phyloP scores from a whole-genome alignment of 805 yeast species.

The Saccharomycopsis amapae region DNA sequence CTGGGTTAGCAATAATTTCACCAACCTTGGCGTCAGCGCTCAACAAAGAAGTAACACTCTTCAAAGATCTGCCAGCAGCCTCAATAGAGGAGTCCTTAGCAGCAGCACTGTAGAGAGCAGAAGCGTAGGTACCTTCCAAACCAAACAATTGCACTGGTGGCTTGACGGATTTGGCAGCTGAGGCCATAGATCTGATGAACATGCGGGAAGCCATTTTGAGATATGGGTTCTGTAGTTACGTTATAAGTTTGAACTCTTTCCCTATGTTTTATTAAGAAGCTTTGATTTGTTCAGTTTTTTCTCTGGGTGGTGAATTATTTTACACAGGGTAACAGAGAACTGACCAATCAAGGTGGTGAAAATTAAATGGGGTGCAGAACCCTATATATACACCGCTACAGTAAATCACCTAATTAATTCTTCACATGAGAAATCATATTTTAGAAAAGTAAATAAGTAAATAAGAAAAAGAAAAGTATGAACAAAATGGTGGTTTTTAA shows the following conservation, averaged over 20 bases:
- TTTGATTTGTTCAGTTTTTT: neutral
- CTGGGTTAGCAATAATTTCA: conserved; percentile 69
- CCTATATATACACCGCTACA: no score
- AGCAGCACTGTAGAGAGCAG: conserved; percentile 89
- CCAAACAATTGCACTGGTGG: conserved; percentile 95
- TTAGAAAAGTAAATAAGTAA: neutral
- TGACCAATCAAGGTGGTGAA: neutral
- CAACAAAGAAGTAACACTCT: conserved; percentile 47
- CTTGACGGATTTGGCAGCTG: conserved; percentile 57
- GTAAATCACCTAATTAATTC: neutral
- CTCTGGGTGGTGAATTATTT: neutral
- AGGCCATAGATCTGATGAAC: conserved; percentile 65
- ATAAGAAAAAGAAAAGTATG: no score
- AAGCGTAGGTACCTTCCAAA: conserved; percentile 93
- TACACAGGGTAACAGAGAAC: neutral
- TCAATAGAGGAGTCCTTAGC: conserved; percentile 73
- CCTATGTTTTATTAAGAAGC: neutral
- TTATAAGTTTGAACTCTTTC: neutral
- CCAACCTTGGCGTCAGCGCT: conserved; percentile 56
- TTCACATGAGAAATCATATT: no score
- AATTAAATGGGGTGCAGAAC: neutral
- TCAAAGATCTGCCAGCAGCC: conserved; percentile 58
- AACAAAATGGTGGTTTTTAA: neutral
- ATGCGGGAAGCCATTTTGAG: conserved; percentile 54
- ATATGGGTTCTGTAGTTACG: neutral